Conservation (phyloP, 148 eudicot genomes). For the Pharnaceum exiguum region DNA sequence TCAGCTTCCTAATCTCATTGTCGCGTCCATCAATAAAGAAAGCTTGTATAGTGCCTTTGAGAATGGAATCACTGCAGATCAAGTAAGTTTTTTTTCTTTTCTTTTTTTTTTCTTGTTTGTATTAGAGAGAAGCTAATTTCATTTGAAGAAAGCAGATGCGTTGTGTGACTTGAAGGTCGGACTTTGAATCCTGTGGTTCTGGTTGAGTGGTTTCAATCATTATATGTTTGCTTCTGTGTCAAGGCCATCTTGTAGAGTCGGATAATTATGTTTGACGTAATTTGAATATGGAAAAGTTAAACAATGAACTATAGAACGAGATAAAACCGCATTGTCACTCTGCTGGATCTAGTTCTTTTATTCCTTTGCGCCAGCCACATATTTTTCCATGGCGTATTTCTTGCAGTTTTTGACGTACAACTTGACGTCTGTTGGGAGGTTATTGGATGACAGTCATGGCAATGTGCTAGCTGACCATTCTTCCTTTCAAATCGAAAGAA, state of each 20-base stretch:
- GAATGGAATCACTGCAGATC: slow-evolving; percentile 87
- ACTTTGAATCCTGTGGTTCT: background rate
- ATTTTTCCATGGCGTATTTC: too few relatives aligned
- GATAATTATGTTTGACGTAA: too few relatives aligned
- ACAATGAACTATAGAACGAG: too few relatives aligned
- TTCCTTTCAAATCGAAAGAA: too few relatives aligned
- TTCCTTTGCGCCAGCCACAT: too few relatives aligned
- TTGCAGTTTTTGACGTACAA: too few relatives aligned
- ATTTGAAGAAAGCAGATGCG: background rate
- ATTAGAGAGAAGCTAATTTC: background rate
- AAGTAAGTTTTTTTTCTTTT: slow-evolving; percentile 41
- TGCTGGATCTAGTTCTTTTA: too few relatives aligned
- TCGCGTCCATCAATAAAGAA: slow-evolving; percentile 76
- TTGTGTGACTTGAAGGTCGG: background rate
- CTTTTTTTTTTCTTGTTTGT: background rate
- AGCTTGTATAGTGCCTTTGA: slow-evolving; percentile 80
- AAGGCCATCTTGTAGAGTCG: background rate
- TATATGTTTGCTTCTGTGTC: background rate
- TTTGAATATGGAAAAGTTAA: too few relatives aligned
- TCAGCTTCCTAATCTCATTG: slow-evolving; percentile 91
- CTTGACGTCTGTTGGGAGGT: too few relatives aligned
- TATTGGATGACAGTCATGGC: too few relatives aligned
- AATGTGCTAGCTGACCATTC: too few relatives aligned
- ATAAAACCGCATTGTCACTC: too few relatives aligned
- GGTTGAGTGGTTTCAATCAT: background rate